Base-by-base conservation (phyloP, 345 rosid genomes). In the Dipteronia dyeriana region DNA sequence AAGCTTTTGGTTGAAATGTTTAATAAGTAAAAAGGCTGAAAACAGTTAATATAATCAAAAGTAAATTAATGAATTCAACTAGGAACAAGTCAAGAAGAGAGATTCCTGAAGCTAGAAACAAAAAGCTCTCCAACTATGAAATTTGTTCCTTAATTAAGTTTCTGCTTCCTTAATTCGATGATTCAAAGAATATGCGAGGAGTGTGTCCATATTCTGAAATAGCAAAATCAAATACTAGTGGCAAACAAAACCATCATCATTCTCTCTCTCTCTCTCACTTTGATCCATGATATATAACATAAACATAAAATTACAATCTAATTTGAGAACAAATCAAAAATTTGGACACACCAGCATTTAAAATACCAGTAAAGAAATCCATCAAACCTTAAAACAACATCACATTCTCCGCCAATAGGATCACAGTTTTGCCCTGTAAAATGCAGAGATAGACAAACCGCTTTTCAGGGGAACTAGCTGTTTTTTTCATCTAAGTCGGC, bases 31-130 rank as follows among this genome's bases (percentile, higher is more conserved):
- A 29, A 29, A 29, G 31, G 3, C 31, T 29, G 31, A 29, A 29
- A 29, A 29, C 31, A 29, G 31, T 29, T 29, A 2, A 29, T 29
- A 29, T 69, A 96, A 96, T 90, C 94, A 98, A 38, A 91, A 80
- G 88, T 94, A 98, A 73, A 96, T 96, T 31, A 93, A 86, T 86
- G 98, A 97, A 79, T 96, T 90, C 98, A 66, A 98, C 99, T 98
- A 94, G 84, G 29, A 65, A 82, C 31, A 70, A 20, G 14, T 38
- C 76, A 71, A 66, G 49, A 80, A 64, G 13, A 41, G n/a, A 43
- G 43, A 60, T 56, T 3, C 19, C 5, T 29, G 31, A 29, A 61
- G 68, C 71, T 47, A 64, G 64, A 19, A 45, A 41, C 51, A n/a
- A 10, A 41, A 23, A 62, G 60, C 47, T 68, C 19, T 66, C 17